Evolutionary conservation across 2,329 filamentous ascomycete species (phyloP), one percentile per base, ranked within the genome.

Genomic region (Phaeosphaeria sp.): DNA sequence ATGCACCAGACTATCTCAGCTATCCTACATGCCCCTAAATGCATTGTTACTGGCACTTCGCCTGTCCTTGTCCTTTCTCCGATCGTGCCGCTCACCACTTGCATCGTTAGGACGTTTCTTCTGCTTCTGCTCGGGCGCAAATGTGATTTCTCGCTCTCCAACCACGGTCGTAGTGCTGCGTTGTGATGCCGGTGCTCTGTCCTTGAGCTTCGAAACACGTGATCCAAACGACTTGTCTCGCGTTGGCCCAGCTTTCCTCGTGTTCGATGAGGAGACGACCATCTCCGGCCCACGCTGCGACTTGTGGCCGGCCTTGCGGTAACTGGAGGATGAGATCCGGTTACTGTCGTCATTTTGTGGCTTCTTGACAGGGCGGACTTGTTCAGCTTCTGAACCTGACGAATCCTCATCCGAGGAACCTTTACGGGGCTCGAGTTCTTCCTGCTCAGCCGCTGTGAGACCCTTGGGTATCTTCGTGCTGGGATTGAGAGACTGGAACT

Each of bases 401-500:
- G 67, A 71, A 9, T 64, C 67, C 9, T 76, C 73, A 17, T 75
- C 73, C 1, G 75, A 73, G 2, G 73, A 76, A n/a, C 74, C 70
- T 66, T 74, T 69, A 57, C 66, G 58, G 50, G 79, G 65, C 59
- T 81, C 81, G 43, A 86, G 69, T 9, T 80, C 83, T 70, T 89
- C 87, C 70, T 88, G 80, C 67, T 89, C 87, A 21, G 80, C 87
- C 4, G 86, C 87, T 0, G 78, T 85, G 71, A 89, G 82, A 20
- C 84, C 85, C 55, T 78, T 78, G 45, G 77, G 78, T 50, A 79
- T 75, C 69, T 81, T 86, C 7, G 92, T 95, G 77, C 92, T 96
- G 4, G 95, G 92, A 74, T 99, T 99, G 78, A 96, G 88, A 46
- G 89, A 85, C 57, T 89, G 87, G 82, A 96, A 99, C 76, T 98